phyloP scores from a whole-genome alignment of 257 asterid genomes.

The Lycium barbarum region DNA sequence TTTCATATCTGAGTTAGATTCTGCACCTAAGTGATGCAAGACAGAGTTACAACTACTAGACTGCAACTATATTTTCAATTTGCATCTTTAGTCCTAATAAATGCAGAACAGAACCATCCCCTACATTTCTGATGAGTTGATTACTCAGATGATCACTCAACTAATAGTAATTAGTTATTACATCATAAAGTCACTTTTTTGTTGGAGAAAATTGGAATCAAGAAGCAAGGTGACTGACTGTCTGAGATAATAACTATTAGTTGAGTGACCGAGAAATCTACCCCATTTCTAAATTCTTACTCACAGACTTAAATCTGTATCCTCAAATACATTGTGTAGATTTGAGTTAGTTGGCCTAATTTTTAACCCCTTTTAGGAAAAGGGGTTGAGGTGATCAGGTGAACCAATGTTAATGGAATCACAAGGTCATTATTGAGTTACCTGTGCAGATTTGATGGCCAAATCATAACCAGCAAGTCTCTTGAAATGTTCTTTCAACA shows the following conservation, averaged over 20 bases:
- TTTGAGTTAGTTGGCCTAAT: neutral
- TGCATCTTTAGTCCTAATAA: neutral
- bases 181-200: too few species aligned
- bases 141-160: too few species aligned
- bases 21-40: neutral
- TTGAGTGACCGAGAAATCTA: too few species aligned
- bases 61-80: conserved; percentile 2
- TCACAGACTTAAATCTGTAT: neutral
- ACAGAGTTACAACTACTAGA: neutral
- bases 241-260: too few species aligned
- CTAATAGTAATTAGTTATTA: too few species aligned
- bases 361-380: neutral
- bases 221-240: too few species aligned
- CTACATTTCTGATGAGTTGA: too few species aligned
- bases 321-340: neutral
- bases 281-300: neutral
- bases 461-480: conserved; percentile 81
- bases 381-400: neutral
- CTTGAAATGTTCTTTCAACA: conserved; percentile 90
- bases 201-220: too few species aligned
- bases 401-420: neutral
- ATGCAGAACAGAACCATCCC: neutral
- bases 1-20: neutral
- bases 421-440: conserved; percentile 27
- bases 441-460: conserved; percentile 88